Conservation (phyloP, 352 stramenopile genomes). For the Pythium guiyangense region DNA sequence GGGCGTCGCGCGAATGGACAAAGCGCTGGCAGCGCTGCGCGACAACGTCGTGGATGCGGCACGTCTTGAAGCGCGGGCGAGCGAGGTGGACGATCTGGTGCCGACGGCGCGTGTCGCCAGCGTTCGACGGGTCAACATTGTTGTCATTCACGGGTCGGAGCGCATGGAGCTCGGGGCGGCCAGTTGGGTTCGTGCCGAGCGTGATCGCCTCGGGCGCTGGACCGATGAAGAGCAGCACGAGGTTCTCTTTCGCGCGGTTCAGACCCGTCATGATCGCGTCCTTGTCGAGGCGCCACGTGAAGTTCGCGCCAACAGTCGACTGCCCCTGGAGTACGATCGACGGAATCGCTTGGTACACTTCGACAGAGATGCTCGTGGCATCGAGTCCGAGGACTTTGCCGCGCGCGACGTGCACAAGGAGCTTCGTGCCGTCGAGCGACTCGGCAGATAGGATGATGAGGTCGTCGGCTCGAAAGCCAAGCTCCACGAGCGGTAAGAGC, state of each 20-base stretch:
- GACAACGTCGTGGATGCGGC: conserved; percentile 35
- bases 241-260: conserved; percentile 69
- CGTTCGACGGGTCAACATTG: conserved; percentile 6
- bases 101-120: conserved; percentile 44
- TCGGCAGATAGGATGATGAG: conserved; percentile 71
- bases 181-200: conserved; percentile 27
- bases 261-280: conserved; percentile 61
- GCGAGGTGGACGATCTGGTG: conserved; percentile 62
- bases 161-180: conserved; percentile 30
- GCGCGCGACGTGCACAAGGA: conserved; percentile 61
- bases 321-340: conserved; percentile 42
- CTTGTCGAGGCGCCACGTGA: conserved; percentile 77
- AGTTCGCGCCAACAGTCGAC: conserved; percentile 56
- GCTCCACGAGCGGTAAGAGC: conserved; percentile 37
- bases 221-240: conserved; percentile 68
- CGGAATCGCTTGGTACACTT: conserved; percentile 56
- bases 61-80: conserved; percentile 55
- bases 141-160: conserved; percentile 14
- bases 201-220: conserved; percentile 34
- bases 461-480: conserved; percentile 63
- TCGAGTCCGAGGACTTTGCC: conserved; percentile 49
- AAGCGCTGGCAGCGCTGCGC: conserved; percentile 22
- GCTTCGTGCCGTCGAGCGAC: conserved; percentile 53
- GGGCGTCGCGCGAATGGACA: conserved; percentile 1
- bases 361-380: conserved; percentile 36